Percentiles rank a stretch among this genome's conserved stretches.
phyloP scores from a whole-genome alignment of 495 filamentous ascomycete genomes.

The Barbatosphaeria neglecta region DNA sequence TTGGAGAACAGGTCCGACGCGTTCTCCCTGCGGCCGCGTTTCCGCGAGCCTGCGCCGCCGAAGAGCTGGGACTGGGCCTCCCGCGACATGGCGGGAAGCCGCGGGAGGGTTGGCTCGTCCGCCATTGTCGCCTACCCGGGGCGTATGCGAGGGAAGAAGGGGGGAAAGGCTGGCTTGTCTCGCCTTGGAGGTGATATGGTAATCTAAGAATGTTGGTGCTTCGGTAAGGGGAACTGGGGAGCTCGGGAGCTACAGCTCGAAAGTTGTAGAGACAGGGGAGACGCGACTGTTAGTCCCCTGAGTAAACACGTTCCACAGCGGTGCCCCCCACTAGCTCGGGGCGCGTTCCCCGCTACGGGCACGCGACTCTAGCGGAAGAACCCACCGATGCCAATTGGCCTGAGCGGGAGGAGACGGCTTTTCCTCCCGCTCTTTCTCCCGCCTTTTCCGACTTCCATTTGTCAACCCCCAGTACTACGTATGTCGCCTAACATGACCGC shows the following conservation, averaged over 20 bases:
- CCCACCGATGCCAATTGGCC: no score
- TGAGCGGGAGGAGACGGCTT: no score
- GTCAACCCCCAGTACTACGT: not conserved
- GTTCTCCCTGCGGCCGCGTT: slow-evolving; percentile 24
- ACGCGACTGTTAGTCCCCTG: not conserved
- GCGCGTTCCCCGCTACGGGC: not conserved
- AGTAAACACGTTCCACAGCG: not conserved
- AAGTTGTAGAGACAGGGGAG: not conserved
- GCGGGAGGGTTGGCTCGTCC: slow-evolving; percentile 35
- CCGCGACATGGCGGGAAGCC: slow-evolving; percentile 21
- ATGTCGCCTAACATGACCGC: not conserved
- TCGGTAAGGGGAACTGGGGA: not conserved
- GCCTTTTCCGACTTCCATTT: not conserved
- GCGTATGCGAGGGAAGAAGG: not conserved
- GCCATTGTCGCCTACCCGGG: slow-evolving; percentile 20
- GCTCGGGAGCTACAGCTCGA: not conserved
- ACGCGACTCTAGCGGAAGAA: not conserved
- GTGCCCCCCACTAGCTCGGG: not conserved
- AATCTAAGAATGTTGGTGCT: not conserved
- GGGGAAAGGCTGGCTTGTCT: no score
- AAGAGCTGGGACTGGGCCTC: slow-evolving; percentile 17
- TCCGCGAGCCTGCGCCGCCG: slow-evolving; percentile 16
- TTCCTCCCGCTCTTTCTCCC: no score
- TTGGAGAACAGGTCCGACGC: slow-evolving; percentile 16
- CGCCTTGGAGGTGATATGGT: no score